These are phyloP conservation scores for Aspergillus fructus DNA, from an alignment of 2,329 filamentous ascomycete genomes.

Conservation along the genomic window DNA sequence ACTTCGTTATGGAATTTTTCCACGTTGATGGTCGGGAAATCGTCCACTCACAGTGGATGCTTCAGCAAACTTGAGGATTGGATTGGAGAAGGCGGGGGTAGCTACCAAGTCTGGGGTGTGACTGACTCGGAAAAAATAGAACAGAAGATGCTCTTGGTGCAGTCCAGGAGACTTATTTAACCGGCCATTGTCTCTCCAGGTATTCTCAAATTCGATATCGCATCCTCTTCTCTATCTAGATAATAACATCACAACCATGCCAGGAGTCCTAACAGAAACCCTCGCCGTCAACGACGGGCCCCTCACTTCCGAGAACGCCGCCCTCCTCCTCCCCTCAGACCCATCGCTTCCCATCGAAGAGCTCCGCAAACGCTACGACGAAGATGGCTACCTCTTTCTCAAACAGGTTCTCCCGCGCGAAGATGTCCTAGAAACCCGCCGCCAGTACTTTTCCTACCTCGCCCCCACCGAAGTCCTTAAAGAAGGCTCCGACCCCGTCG, in stretches of 20 bases:
- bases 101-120: too few species aligned
- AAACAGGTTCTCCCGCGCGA: slow-evolving; percentile 55
- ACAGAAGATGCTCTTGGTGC: background rate
- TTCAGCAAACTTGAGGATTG: slow-evolving; percentile 2
- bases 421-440: slow-evolving; percentile 54
- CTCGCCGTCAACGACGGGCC: slow-evolving; percentile 46
- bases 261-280: slow-evolving; percentile 13
- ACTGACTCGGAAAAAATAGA: background rate
- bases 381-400: slow-evolving; percentile 57
- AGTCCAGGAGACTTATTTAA: background rate
- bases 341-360: slow-evolving; percentile 49
- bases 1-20: slow-evolving; percentile 8
- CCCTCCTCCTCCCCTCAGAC: slow-evolving; percentile 44
- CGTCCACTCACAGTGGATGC: slow-evolving; percentile 3
- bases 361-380: slow-evolving; percentile 46
- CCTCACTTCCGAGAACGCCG: slow-evolving; percentile 46
- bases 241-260: slow-evolving; percentile 7
- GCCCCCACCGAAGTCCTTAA: slow-evolving; percentile 58
- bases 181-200: background rate
- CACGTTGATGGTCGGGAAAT: slow-evolving; percentile 2
- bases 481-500: slow-evolving; percentile 50
- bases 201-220: background rate
- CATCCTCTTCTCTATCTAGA: too few species aligned
- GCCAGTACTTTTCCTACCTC: slow-evolving; percentile 55
- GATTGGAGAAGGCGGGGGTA: slow-evolving; percentile 7